These are phyloP conservation scores for Chaetomium sp. DNA, from an alignment of 2,329 filamentous ascomycete genomes.

Conservation along the genomic window DNA sequence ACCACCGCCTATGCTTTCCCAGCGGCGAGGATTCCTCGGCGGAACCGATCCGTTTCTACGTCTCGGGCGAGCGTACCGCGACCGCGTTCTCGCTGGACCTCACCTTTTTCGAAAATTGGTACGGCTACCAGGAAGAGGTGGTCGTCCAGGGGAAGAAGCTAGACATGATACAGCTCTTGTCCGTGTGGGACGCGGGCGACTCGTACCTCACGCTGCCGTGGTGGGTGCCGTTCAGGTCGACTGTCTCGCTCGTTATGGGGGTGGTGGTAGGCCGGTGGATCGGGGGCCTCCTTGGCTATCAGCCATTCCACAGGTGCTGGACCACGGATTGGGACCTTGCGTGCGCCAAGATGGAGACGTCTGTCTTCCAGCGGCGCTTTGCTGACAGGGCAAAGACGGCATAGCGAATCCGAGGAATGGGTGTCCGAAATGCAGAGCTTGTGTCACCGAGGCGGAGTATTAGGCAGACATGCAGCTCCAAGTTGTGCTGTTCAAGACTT, in stretches of 20 bases:
- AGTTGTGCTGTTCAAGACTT: too few species aligned
- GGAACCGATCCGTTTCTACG: background rate
- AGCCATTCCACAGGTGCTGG: slow-evolving; percentile 7
- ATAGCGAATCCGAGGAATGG: background rate
- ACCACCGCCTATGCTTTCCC: slow-evolving; percentile 3
- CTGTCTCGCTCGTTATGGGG: background rate
- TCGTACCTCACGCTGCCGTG: slow-evolving; percentile 1
- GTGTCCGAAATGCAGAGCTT: background rate
- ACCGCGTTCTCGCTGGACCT: background rate
- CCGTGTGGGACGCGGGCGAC: slow-evolving; percentile 1
- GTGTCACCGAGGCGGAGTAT: too few species aligned
- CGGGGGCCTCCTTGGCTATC: slow-evolving; percentile 2
- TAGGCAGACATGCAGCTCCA: too few species aligned
- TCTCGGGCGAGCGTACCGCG: background rate
- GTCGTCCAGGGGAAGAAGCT: background rate
- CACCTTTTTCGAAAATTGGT: slow-evolving; percentile 9
- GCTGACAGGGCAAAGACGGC: background rate
- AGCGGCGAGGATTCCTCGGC: background rate
- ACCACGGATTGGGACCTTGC: slow-evolving; percentile 7
- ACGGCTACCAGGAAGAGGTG: slow-evolving; percentile 6
- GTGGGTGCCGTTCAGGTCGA: slow-evolving; percentile 4
- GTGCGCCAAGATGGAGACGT: slow-evolving; percentile 6
- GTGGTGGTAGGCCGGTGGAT: background rate
- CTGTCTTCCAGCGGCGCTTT: background rate
- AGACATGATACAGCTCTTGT: background rate